phyloP scores from a whole-genome alignment of 139 green algal genomes.

The Haematococcus lacustris region DNA sequence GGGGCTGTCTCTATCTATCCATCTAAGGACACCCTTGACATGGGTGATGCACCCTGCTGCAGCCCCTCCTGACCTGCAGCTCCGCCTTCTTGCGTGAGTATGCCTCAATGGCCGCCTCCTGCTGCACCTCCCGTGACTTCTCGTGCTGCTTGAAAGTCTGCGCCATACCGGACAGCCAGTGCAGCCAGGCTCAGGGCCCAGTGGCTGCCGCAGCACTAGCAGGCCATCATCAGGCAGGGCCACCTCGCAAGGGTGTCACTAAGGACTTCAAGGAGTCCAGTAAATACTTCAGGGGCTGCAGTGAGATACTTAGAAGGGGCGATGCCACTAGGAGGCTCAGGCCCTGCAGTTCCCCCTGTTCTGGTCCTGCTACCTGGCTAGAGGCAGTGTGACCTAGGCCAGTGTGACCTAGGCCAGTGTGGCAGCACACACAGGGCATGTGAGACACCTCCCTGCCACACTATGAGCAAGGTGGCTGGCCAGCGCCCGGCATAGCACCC shows the following conservation, averaged over 20 bases:
- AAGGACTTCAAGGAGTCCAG: not conserved
- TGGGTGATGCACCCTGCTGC: too few species aligned
- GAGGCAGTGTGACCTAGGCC: too few species aligned
- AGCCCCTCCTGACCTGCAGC: too few species aligned
- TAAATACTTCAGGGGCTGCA: not conserved
- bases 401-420: not conserved
- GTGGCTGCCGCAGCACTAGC: not conserved
- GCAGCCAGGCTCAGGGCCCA: too few species aligned
- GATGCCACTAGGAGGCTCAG: too few species aligned
- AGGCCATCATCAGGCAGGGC: not conserved
- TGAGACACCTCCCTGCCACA: not conserved
- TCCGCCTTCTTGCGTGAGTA: constrained; percentile 49
- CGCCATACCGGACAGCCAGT: not conserved
- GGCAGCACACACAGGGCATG: not conserved
- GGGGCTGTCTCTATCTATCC: too few species aligned
- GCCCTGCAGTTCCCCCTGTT: too few species aligned
- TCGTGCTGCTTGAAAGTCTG: constrained; percentile 15
- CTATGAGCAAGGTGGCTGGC: too few species aligned
- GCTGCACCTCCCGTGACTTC: constrained; percentile 31
- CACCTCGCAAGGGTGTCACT: not conserved
- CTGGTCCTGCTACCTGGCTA: too few species aligned
- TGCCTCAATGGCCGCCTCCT: constrained; percentile 38
- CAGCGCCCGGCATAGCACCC: too few species aligned
- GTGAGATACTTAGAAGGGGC: too few species aligned
- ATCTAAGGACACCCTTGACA: too few species aligned